Conservation (phyloP, 2,329 filamentous ascomycete species). For the Tolypocladium sp. region DNA sequence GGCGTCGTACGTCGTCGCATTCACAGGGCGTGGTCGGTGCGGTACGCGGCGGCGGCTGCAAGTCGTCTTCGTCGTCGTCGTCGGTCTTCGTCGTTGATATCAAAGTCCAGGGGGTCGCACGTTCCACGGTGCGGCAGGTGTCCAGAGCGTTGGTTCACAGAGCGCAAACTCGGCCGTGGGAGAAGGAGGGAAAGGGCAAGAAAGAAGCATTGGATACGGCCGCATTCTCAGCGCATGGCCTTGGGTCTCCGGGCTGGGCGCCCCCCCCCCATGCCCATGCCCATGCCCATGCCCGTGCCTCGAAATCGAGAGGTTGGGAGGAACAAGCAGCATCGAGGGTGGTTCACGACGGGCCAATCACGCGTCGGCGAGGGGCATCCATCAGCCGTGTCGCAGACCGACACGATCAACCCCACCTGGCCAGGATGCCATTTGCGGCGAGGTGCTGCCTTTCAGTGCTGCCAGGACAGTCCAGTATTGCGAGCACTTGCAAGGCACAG, state of each 20-base stretch:
- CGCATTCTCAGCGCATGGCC: background rate
- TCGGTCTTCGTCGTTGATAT: background rate
- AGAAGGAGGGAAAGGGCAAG: background rate
- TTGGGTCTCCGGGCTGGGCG: background rate
- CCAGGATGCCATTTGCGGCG: too few species aligned
- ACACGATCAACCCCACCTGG: background rate
- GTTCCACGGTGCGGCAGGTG: background rate
- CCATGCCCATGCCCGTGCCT: background rate
- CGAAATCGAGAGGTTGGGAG: conserved; percentile 9
- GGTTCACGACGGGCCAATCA: conserved; percentile 3
- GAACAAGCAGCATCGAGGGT: background rate
- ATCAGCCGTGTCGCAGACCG: conserved; percentile 2
- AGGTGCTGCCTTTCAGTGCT: too few species aligned
- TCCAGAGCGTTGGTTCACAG: background rate
- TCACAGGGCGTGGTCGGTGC: background rate
- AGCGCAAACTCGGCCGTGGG: background rate
- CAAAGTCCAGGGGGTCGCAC: background rate
- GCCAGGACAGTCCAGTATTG: too few species aligned
- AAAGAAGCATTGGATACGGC: background rate
- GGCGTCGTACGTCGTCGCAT: background rate
- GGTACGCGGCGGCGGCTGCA: background rate
- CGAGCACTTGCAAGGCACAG: too few species aligned
- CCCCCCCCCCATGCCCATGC: background rate
- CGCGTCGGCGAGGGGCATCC: background rate
- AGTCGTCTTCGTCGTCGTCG: background rate